These are phyloP conservation scores for Vigna trinervia DNA, from an alignment of 306 rosid genomes.

Conservation along the genomic window DNA sequence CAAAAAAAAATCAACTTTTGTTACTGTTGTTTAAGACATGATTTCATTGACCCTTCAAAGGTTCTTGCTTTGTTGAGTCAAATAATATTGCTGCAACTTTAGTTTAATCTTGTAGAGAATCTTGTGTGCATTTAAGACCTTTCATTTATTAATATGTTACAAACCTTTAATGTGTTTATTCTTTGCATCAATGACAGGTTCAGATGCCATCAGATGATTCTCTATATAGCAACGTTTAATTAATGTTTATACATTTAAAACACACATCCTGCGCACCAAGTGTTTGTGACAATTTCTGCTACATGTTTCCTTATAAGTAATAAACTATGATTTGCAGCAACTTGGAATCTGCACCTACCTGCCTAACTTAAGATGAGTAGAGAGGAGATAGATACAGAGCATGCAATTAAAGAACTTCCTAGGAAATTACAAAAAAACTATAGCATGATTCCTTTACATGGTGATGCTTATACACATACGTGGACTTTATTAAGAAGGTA, in stretches of 20 bases:
- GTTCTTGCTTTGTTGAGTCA: conserved; percentile 33
- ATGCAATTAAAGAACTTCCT: conserved; percentile 6
- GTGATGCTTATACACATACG: conserved; percentile 5
- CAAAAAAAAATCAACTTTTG: too few relatives aligned
- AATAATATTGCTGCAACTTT: conserved; percentile 23
- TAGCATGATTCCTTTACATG: not conserved
- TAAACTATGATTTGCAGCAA: not conserved
- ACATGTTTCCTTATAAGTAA: not conserved
- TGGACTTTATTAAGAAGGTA: conserved; percentile 8
- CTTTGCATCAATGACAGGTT: not conserved
- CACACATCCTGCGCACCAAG: not conserved
- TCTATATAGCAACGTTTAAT: not conserved
- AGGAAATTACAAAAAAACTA: not conserved
- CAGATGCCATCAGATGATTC: not conserved
- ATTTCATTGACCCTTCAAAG: conserved; percentile 18
- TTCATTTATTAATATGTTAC: too few relatives aligned
- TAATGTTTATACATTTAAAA: not conserved
- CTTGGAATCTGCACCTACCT: conserved; percentile 20
- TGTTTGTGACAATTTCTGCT: not conserved
- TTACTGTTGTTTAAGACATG: not conserved
- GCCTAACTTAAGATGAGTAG: not conserved
- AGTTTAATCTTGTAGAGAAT: not conserved
- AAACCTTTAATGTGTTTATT: not conserved
- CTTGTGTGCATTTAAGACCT: conserved; percentile 4
- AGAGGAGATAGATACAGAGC: not conserved